Base-by-base conservation (phyloP, 768 basidiomycete genomes). In the Rhodotorula kratochvilovae region DNA sequence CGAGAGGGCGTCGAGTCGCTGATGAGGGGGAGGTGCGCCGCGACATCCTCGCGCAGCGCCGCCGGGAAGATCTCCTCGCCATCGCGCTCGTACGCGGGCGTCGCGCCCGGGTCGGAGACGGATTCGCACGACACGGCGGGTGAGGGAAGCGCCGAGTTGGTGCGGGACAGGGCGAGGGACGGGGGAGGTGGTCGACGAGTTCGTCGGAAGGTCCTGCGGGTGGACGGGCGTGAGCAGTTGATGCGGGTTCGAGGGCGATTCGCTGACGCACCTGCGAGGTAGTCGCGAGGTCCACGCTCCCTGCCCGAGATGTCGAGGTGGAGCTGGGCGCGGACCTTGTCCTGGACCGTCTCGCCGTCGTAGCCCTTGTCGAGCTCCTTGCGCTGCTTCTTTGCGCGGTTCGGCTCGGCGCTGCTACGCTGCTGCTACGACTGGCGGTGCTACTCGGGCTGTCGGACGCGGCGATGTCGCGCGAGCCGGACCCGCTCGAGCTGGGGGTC, bases 1-100 rank as follows among this genome's bases (percentile, higher is more conserved):
- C 74, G 74, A 16, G 74, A 75, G 2, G 74, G 74, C 5, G 74
- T 75, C n/a, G 74, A 75, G 65, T 75, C 74, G 51, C 45, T 61
- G 68, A 68, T 65, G 53, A 69, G 55, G 33, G 67, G 63, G 3
- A 63, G 42, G 31, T 36, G 35, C 21, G 36, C 56, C 5, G 61
- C 66, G 51, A 67, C 42, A 48, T 35, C 36, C 33, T 21, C 31
- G 27, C 10, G 27, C 39, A n/a, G 25, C 12, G 35, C 31, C 45
- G 35, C 33, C n/a, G 35, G 50, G 33, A 62, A 35, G 27, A n/a
- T 45, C 17, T 63, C 66, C 31, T 60, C 56, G 19, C 13, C 43
- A 46, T 60, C 58, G 46, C 17, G 42, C n/a, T 65, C 58, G 53
- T 65, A n/a, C 5, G 61, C 42, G 0, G 56, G 66, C 0, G 54